phyloP scores from a whole-genome alignment of 1,284 basidiomycete species.

The Irpex sp. region DNA sequence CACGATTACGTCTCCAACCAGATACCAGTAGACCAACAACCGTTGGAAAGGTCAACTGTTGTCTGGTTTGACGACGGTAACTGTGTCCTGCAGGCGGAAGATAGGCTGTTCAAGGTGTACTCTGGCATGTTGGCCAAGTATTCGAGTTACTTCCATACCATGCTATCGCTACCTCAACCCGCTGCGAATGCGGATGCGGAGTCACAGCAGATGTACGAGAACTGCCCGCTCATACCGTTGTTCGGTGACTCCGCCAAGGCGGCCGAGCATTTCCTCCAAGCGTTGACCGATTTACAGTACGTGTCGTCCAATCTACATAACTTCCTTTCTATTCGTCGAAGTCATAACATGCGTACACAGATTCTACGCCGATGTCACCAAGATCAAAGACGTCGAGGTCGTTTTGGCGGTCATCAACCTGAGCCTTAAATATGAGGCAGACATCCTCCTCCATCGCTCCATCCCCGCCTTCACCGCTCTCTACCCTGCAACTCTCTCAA shows the following conservation, averaged over 20 bases:
- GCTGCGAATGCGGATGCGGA: background rate
- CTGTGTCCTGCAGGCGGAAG: conserved; percentile 7
- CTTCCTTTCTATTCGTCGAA: background rate
- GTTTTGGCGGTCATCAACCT: conserved; percentile 1
- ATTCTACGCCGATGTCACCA: conserved; percentile 6
- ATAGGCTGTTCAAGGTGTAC: conserved; percentile 8
- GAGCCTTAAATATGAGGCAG: conserved; percentile 6
- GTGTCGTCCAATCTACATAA: background rate
- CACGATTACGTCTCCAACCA: background rate
- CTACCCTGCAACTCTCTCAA: conserved; percentile 3
- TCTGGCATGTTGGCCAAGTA: conserved; percentile 5
- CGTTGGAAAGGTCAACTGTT: background rate
- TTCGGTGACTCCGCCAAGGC: background rate
- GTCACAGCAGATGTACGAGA: conserved; percentile 5
- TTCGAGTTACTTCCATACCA: background rate
- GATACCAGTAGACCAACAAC: background rate
- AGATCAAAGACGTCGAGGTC: conserved; percentile 5
- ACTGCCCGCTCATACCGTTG: conserved; percentile 6
- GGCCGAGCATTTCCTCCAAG: conserved; percentile 2
- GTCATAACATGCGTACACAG: background rate
- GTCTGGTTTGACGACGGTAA: conserved; percentile 14
- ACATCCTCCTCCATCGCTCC: conserved; percentile 4
- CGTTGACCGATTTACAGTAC: conserved; percentile 4
- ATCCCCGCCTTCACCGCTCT: conserved; percentile 7
- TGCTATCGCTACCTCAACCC: conserved; percentile 7